Percentiles rank a stretch among this genome's conserved stretches.
phyloP scores from a whole-genome alignment of 139 green algal species.

The Micractinium sp. region DNA sequence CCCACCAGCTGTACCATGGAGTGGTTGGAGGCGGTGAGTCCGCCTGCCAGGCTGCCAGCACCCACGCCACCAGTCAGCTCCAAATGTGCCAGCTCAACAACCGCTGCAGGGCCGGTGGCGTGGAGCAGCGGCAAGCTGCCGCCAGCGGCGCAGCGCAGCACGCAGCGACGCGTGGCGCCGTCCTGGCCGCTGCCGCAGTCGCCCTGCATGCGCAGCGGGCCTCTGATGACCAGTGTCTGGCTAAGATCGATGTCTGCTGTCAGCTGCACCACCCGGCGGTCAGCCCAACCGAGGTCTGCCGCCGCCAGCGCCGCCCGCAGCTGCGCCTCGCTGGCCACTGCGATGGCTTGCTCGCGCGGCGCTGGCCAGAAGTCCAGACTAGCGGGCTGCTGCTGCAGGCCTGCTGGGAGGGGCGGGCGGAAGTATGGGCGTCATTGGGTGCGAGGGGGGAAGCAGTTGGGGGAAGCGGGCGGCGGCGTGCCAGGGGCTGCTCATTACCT shows the following conservation, averaged over 20 bases:
- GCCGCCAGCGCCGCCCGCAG: conserved; percentile 30
- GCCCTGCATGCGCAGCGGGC: conserved; percentile 25
- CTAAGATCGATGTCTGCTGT: conserved; percentile 26
- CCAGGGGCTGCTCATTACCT: background rate
- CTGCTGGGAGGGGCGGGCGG: background rate
- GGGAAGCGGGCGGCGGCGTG: background rate
- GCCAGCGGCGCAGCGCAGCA: background rate
- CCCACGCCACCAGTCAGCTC: conserved; percentile 20
- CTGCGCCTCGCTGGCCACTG: conserved; percentile 19
- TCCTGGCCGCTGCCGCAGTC: background rate
- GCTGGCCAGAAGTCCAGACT: background rate
- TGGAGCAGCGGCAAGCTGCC: conserved; percentile 27
- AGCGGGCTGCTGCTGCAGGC: background rate
- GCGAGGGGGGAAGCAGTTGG: conserved; percentile 1
- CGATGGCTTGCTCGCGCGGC: background rate
- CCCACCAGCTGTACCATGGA: conserved; percentile 13
- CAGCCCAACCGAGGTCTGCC: conserved; percentile 14
- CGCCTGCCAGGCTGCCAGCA: conserved; percentile 15
- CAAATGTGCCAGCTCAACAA: conserved; percentile 33
- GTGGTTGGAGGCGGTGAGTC: conserved; percentile 31
- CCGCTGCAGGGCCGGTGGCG: conserved; percentile 24
- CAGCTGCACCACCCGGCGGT: conserved; percentile 20
- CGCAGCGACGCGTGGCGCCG: background rate
- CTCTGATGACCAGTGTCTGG: conserved; percentile 3
- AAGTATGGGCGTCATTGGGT: no score